phyloP scores from a whole-genome alignment of 2,329 filamentous ascomycete genomes.

The Chaetomium olivaceum region DNA sequence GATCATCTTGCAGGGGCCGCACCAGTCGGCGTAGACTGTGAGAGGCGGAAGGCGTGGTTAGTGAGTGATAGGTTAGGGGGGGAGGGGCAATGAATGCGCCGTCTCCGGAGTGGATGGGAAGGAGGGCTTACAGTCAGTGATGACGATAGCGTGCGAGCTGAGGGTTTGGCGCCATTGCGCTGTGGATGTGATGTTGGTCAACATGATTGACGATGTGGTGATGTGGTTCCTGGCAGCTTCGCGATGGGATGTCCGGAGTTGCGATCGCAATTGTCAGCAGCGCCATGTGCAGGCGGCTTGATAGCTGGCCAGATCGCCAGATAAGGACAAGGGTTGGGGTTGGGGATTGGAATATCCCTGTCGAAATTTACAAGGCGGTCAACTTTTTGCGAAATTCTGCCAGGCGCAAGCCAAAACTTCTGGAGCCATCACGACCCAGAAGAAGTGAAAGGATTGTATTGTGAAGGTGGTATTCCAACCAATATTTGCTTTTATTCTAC shows the following conservation, averaged over 20 bases:
- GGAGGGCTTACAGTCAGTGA: constrained; percentile 77
- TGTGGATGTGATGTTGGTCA: constrained; percentile 62
- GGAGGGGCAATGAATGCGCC: background rate
- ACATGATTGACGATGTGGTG: constrained; percentile 44
- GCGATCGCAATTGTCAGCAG: constrained; percentile 26
- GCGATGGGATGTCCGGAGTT: background rate
- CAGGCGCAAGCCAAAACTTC: constrained; percentile 24
- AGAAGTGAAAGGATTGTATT: background rate
- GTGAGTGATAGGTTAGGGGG: constrained; percentile 26
- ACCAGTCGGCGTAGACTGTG: constrained; percentile 95
- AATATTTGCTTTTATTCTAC: background rate
- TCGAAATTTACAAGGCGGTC: constrained; percentile 29
- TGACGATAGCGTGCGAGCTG: constrained; percentile 72
- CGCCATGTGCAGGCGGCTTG: constrained; percentile 16
- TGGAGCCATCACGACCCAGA: background rate
- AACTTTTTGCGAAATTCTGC: constrained; percentile 32
- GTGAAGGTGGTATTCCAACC: background rate
- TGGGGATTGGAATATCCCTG: background rate
- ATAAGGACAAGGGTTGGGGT: constrained; percentile 16
- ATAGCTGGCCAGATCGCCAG: constrained; percentile 33
- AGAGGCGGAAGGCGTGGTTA: constrained; percentile 27
- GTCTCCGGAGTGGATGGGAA: background rate
- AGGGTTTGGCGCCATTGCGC: constrained; percentile 73
- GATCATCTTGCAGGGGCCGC: constrained; percentile 89
- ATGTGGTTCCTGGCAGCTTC: background rate